Percentiles rank a stretch among this genome's conserved stretches.
Conservation (phyloP, 164 flowering plant genomes). For the Vitis rupestris region DNA sequence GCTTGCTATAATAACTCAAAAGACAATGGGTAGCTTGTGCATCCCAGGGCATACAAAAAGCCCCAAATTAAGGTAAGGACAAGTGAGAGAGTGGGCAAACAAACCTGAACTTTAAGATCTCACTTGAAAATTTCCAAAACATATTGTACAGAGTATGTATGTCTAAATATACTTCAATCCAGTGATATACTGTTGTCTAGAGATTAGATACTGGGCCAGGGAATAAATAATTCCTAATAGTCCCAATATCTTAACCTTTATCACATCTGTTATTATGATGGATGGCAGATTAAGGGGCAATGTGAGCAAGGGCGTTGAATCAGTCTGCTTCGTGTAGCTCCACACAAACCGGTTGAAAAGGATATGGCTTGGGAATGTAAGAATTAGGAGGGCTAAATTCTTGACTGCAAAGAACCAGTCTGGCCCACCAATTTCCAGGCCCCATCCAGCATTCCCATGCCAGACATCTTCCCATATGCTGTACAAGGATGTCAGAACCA, state of each 20-base stretch:
- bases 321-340: conserved; percentile 76
- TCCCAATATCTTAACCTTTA: conserved; percentile 81
- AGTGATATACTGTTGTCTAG: conserved; percentile 84
- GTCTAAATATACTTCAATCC: conserved; percentile 90
- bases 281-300: conserved; percentile 89
- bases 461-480: conserved; percentile 89
- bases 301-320: conserved; percentile 60
- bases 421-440: conserved; percentile 82
- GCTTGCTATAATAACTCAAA: neutral
- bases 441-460: conserved; percentile 93
- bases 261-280: conserved; percentile 70
- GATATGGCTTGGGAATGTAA: conserved; percentile 94
- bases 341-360: conserved; percentile 92
- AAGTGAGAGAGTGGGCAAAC: neutral
- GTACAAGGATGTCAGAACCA: conserved; percentile 70
- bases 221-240: conserved; percentile 86
- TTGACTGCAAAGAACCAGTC: conserved; percentile 94
- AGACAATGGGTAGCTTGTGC: neutral
- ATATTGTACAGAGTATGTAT: conserved; percentile 33
- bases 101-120: conserved; percentile 23
- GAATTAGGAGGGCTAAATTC: conserved; percentile 81
- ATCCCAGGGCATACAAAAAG: neutral
- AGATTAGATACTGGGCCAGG: conserved; percentile 80
- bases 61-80: neutral
- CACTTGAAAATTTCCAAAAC: conserved; percentile 26